Percentiles rank a stretch among this genome's conserved stretches.
Conservation (phyloP, 1,284 basidiomycete species). For the Irpex sp. region DNA sequence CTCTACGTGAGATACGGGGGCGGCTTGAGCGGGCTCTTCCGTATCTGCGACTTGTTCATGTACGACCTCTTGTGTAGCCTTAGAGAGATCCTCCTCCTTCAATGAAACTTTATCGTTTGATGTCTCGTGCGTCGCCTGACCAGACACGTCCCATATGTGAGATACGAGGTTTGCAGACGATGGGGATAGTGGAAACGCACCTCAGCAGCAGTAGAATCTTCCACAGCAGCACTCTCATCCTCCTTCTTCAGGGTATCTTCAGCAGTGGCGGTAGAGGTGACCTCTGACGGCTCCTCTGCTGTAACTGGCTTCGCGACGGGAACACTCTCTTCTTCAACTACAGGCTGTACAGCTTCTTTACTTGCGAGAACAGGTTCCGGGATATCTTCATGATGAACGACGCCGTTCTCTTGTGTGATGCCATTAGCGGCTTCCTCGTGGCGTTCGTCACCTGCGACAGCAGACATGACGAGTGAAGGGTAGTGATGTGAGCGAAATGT, state of each 20-base stretch:
- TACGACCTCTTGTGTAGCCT: conserved; percentile 1
- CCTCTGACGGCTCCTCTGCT: neutral
- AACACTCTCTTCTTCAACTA: neutral
- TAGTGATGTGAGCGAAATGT: neutral
- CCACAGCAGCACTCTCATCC: neutral
- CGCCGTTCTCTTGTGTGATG: neutral
- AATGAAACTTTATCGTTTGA: neutral
- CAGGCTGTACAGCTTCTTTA: neutral
- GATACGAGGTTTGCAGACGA: neutral
- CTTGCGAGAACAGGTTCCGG: neutral
- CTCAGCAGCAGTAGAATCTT: neutral
- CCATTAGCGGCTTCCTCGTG: neutral
- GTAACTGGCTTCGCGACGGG: neutral
- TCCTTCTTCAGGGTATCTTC: conserved; percentile 5
- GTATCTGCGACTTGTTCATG: neutral
- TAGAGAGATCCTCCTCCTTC: conserved; percentile 1
- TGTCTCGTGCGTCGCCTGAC: neutral
- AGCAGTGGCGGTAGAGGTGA: neutral
- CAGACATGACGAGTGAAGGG: conserved; percentile 2
- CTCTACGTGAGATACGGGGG: conserved; percentile 4
- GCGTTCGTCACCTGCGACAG: conserved; percentile 7
- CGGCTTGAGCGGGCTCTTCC: neutral
- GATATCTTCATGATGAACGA: neutral
- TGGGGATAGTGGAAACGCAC: neutral
- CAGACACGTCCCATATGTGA: neutral